Evolutionary conservation across 2,329 filamentous ascomycete genomes (phyloP), one percentile per base, ranked within the genome.

Genomic region (Aspergillus sp.): DNA sequence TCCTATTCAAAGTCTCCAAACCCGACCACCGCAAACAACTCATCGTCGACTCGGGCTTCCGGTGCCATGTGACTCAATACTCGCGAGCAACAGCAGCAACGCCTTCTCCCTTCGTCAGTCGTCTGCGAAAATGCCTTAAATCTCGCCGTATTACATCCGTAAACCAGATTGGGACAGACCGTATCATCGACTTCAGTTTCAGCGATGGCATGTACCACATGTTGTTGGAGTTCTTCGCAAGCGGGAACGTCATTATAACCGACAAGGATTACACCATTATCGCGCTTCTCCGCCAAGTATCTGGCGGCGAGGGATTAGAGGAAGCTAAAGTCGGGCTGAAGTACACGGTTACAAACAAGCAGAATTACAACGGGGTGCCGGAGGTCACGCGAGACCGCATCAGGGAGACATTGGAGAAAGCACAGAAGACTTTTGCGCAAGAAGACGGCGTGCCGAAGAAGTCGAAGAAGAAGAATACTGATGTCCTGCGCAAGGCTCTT

Each of bases 201-300:
- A 96, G 90, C 66, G 92, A 98, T 79, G 95, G 95, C 11, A 83
- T 88, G 65, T 97, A 96, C 71, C 84, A 89, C 43, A 75, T 99
- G 21, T 97, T 91, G 71, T 79, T 99, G 27, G 95, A 99, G 76
- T 99, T 99, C 78, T 99, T 96, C 72, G 93, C 95, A 1, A 90
- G 90, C 52, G 95, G 95, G 46, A 99, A 99, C 71, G 88, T 99
- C 60, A 91, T 99, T 60, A 81, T 99, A 53, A 96, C 95, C 3
- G 92, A 98, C 70, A 84, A 82, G 51, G 88, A 96, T 23, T 79
- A 93, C 52, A 95, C 89, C 62, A 93, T 98, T 55, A 73, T 98
- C 37, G 87, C 90, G 0, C 77, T 99, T 19, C 80, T 95, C 64
- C 86, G 95, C 55, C 88, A 89, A 62, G 93, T 98, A 1, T 80